Evolutionary conservation across 169 alveolate genomes (phyloP).

Genomic region (Babesia divergens): DNA sequence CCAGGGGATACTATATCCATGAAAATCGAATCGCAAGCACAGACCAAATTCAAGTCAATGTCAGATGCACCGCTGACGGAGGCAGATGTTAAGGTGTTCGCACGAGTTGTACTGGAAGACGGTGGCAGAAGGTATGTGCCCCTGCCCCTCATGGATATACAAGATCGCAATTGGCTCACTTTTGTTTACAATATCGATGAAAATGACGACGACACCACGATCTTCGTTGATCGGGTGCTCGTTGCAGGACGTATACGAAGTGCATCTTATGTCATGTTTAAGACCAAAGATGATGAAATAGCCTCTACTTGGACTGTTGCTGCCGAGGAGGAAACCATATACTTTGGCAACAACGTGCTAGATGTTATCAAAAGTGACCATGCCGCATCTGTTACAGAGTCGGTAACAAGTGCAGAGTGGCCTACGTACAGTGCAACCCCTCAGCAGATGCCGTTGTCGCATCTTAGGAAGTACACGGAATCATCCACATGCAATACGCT

Average conservation of each 20-base stretch:
- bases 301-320: background rate
- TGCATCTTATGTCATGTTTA: constrained; percentile 5
- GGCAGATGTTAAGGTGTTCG: constrained; percentile 43
- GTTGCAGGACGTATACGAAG: background rate
- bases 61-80: background rate
- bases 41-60: constrained; percentile 1
- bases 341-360: constrained; percentile 6
- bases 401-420: background rate
- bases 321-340: background rate
- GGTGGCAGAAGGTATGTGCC: constrained; percentile 16
- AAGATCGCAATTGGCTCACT: constrained; percentile 14
- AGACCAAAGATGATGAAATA: background rate
- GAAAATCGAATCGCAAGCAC: background rate
- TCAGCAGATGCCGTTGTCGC: background rate
- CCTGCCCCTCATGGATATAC: constrained; percentile 8
- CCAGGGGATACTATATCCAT: constrained; percentile 17
- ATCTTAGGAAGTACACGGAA: constrained; percentile 1
- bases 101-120: constrained; percentile 22
- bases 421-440: background rate
- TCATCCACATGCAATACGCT: constrained; percentile 18
- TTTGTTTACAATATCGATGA: constrained; percentile 14
- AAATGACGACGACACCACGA: constrained; percentile 3
- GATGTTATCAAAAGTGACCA: background rate
- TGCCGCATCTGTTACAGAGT: background rate
- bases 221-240: constrained; percentile 12